Base-by-base conservation (phyloP, 108 stramenopile species). In the Aurantiochytrium sp. region DNA sequence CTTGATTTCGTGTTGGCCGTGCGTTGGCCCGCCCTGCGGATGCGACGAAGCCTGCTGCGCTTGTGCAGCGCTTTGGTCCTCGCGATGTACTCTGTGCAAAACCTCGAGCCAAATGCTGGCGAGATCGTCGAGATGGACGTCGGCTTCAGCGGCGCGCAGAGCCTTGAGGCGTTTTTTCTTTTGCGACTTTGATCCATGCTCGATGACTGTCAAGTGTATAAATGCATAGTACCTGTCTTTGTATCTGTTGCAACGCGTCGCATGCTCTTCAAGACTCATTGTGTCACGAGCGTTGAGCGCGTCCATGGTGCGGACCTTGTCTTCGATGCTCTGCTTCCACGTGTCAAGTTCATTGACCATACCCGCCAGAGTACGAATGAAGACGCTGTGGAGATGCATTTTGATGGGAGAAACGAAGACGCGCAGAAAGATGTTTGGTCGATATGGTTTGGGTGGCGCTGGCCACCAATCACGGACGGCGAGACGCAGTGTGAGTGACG, bases 101-200 rank as follows among this genome's bases (percentile, higher is more conserved):
- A 83, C 51, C 45, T 83, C 73, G 21, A 28, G 51, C 73, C 73
- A 83, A 14, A 83, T 83, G n/a, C 23, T 23, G 16, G 28, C 28
- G 73, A 83, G 73, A 44, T 83, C 73, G 51, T 83, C 73, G 49
- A 83, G n/a, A n/a, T 83, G 73, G 28, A 83, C 51, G 42, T 51
- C 8, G 44, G 73, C 51, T n/a, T 83, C 73, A n/a, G 44, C 44
- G n/a, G 49, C 51, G 73, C 73, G 73, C 10, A 83, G 73, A 1
- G 21, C 23, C 4, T 83, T 83, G 1, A 5, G 12, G 5, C 44
- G 12, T 28, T 83, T 83, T 25, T 83, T 83, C 28, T 23, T 83
- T 1, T 83, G 44, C 23, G 73, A 53, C 23, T 53, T 83, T 5
- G 73, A 10, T 23, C 23, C 23, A 16, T 53, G 64, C n/a, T 6